Base-by-base conservation (phyloP, 768 basidiomycete genomes). In the Calvatia gigantea region DNA sequence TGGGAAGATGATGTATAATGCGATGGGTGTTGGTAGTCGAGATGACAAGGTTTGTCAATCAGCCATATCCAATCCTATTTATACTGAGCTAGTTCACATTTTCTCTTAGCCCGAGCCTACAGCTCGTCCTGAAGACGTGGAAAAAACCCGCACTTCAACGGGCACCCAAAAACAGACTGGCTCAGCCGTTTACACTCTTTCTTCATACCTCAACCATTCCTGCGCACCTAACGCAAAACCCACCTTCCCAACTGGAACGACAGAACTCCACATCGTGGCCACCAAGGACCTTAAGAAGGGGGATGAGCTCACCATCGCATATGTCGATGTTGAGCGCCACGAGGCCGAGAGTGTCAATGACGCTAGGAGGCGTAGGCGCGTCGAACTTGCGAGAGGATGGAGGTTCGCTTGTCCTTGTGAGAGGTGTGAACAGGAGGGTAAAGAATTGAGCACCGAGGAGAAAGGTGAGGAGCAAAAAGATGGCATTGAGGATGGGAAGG, bases 311-410 rank as follows among this genome's bases (percentile, higher is more conserved):
- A 85, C 85, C 25, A 76, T 92, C 51, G 83, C 91, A 1, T 94
- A 81, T 62, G 87, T 91, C 48, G 87, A 91, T 60, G 81, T 86
- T 60, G 70, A 72, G 0, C 80, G 82, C 63, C 80, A 74, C 55
- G 65, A 73, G 1, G 81, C 64, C 25, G 88, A 90, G 69, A 75
- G 75, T 31, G 59, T 65, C 8, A 66, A 70, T 2, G 83, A 86
- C 27, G 82, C 84, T 49, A 76, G 87, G 53, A 75, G 82, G 54
- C 77, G 87, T 41, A 75, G 91, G 59, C 79, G 91, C 29, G 75
- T 77, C 61, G 88, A 91, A 73, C 78, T 94, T 33, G 89, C 81
- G 21, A 78, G 87, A 39, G 91, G 91, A 31, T 94, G 91, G 91
- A 76, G 79, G 55, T 91, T 93, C 66, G 83, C 87, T 9, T 94